These are phyloP conservation scores for Madurella fahalii DNA, from an alignment of 2,329 filamentous ascomycete species.

Conservation along the genomic window DNA sequence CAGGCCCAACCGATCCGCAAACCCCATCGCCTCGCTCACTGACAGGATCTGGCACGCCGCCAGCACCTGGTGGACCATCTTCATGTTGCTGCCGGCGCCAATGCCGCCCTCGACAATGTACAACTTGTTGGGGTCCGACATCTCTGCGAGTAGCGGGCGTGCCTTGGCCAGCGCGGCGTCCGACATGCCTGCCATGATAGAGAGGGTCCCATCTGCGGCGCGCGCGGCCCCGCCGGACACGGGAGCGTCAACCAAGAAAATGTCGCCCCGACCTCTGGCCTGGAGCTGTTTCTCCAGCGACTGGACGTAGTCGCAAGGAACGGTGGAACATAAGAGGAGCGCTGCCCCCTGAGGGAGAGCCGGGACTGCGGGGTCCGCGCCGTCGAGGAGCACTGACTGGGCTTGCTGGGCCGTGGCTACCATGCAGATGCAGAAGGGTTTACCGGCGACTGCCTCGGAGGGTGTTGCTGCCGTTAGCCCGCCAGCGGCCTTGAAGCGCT, in stretches of 20 bases:
- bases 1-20: slow-evolving; percentile 53
- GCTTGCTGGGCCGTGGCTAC: slow-evolving; percentile 70
- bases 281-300: slow-evolving; percentile 55
- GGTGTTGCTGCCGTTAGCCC: slow-evolving; percentile 57
- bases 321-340: slow-evolving; percentile 66
- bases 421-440: slow-evolving; percentile 66
- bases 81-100: slow-evolving; percentile 58
- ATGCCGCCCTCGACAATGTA: slow-evolving; percentile 58
- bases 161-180: slow-evolving; percentile 54
- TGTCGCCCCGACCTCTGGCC: slow-evolving; percentile 54
- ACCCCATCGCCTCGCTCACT: slow-evolving; percentile 56
- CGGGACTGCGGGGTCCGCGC: slow-evolving; percentile 44
- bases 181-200: slow-evolving; percentile 67
- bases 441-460: slow-evolving; percentile 56
- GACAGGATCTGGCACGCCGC: slow-evolving; percentile 61
- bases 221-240: slow-evolving; percentile 67
- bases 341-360: slow-evolving; percentile 54
- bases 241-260: slow-evolving; percentile 65
- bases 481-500: slow-evolving; percentile 60
- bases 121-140: slow-evolving; percentile 60
- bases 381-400: slow-evolving; percentile 60
- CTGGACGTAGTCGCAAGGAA: slow-evolving; percentile 62
- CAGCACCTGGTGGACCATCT: slow-evolving; percentile 61
- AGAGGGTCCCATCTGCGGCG: slow-evolving; percentile 67
- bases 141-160: slow-evolving; percentile 55